A percentile compares a stretch with the other conserved stretches of the same genome.
Conservation (phyloP, 2,329 filamentous ascomycete species). For the Paraphaeosphaeria sporulosa region DNA sequence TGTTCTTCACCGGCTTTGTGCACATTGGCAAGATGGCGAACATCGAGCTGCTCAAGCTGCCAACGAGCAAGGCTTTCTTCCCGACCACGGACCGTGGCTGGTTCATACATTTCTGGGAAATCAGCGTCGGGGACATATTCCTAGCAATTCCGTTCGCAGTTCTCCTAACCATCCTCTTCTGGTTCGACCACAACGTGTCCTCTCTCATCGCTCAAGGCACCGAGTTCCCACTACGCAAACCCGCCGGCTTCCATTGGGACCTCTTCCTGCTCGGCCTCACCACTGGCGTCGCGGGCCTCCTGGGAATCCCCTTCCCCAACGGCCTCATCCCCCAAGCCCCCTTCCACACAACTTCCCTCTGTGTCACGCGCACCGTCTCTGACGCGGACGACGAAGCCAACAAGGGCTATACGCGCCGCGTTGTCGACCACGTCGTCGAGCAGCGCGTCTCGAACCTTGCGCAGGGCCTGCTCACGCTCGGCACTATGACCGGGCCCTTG, state of each 20-base stretch:
- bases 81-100: constrained; percentile 77
- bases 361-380: constrained; percentile 49
- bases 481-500: constrained; percentile 64
- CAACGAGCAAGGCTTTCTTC: constrained; percentile 78
- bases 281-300: constrained; percentile 62
- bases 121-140: constrained; percentile 76
- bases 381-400: constrained; percentile 51
- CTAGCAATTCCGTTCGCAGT: constrained; percentile 87
- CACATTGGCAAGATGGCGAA: constrained; percentile 83
- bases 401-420: constrained; percentile 53
- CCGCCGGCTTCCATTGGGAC: constrained; percentile 68
- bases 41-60: constrained; percentile 73
- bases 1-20: constrained; percentile 91
- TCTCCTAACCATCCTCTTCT: constrained; percentile 83
- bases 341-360: constrained; percentile 64
- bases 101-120: constrained; percentile 84
- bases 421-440: constrained; percentile 60
- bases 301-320: constrained; percentile 65
- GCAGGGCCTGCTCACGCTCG: constrained; percentile 62
- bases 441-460: constrained; percentile 65
- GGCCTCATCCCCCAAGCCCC: constrained; percentile 67
- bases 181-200: constrained; percentile 82
- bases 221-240: constrained; percentile 64
- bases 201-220: constrained; percentile 64
- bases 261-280: constrained; percentile 66